Percentiles rank a stretch among this genome's conserved stretches.
phyloP scores from a whole-genome alignment of 768 basidiomycete genomes.

The Lactifluus volemus region DNA sequence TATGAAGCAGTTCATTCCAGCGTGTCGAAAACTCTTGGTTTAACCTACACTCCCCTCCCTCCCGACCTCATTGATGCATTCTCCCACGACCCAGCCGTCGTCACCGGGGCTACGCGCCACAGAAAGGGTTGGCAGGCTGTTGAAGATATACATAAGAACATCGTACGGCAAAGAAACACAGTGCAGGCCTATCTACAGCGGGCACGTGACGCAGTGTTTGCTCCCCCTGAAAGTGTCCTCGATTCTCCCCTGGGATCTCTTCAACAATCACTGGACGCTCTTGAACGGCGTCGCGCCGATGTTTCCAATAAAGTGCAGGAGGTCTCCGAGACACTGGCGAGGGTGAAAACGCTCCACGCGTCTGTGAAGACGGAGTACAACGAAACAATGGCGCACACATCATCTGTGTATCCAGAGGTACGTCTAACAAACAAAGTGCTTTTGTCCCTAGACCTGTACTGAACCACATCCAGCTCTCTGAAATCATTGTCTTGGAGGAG shows the following conservation, averaged over 20 bases:
- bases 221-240: slow-evolving; percentile 41
- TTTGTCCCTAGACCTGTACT: background rate
- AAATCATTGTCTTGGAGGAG: slow-evolving; percentile 64
- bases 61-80: slow-evolving; percentile 65
- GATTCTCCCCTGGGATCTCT: slow-evolving; percentile 41
- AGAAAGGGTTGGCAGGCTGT: slow-evolving; percentile 62
- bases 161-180: slow-evolving; percentile 48
- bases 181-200: slow-evolving; percentile 19
- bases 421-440: slow-evolving; percentile 1
- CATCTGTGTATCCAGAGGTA: slow-evolving; percentile 75
- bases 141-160: slow-evolving; percentile 62
- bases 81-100: slow-evolving; percentile 69
- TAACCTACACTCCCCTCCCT: slow-evolving; percentile 43
- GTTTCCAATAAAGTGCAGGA: slow-evolving; percentile 40
- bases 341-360: slow-evolving; percentile 47
- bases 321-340: slow-evolving; percentile 39
- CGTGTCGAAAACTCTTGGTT: slow-evolving; percentile 40
- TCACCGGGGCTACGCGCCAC: slow-evolving; percentile 55
- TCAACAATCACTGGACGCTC: slow-evolving; percentile 37
- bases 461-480: slow-evolving; percentile 43
- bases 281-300: slow-evolving; percentile 39
- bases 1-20: slow-evolving; percentile 53
- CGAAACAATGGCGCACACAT: slow-evolving; percentile 53
- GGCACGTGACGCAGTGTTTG: background rate
- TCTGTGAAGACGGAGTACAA: slow-evolving; percentile 59